Base-by-base conservation (phyloP, 176 grass and related monocot genomes). In the Secale cereale region DNA sequence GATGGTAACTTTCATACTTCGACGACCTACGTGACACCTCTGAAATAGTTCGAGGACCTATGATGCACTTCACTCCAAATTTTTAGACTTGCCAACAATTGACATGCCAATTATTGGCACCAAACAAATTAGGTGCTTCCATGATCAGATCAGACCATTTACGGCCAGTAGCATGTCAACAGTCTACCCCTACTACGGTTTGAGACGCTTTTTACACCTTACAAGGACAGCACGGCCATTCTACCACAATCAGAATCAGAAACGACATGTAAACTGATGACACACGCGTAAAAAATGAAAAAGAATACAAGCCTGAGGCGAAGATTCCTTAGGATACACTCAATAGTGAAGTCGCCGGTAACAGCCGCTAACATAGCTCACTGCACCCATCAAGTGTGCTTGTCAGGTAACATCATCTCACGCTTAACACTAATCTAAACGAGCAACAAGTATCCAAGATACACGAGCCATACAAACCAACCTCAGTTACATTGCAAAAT, bases 341-440 rank as follows among this genome's bases (percentile, higher is more conserved):
- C 37, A 85, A 25, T 50, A 71, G 13, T 67, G 22, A 50, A 63
- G 56, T 54, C 25, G 10, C 23, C 62, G 65, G 25, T 79, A 72
- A 86, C 39, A 86, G 4, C 54, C 40, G 19, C 73, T 78, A 64
- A 39, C 37, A 76, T 36, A 64, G 63, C 39, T 20, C 48, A 82
- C 12, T 29, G 37, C 78, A 81, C 15, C 57, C 80, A 86, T 72
- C 39, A 32, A 20, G 31, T 16, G 14, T 75, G 56, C 6, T 78
- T 39, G 62, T 48, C 33, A 62, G 35, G 29, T 81, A 75, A 25
- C 54, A 88, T 3, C 78, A 77, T 32, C 39, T 35, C 12, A 62
- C 8, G 15, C 10, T 78, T 17, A 78, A 41, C 10, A 78, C 75
- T 70, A 77, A 48, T 25, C 41, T 79, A 74, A 59, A 74, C 22